A percentile compares a stretch with the other conserved stretches of the same genome.
These are phyloP conservation scores for Ganoderma boninense DNA, from an alignment of 1,284 basidiomycete genomes.

Conservation along the genomic window DNA sequence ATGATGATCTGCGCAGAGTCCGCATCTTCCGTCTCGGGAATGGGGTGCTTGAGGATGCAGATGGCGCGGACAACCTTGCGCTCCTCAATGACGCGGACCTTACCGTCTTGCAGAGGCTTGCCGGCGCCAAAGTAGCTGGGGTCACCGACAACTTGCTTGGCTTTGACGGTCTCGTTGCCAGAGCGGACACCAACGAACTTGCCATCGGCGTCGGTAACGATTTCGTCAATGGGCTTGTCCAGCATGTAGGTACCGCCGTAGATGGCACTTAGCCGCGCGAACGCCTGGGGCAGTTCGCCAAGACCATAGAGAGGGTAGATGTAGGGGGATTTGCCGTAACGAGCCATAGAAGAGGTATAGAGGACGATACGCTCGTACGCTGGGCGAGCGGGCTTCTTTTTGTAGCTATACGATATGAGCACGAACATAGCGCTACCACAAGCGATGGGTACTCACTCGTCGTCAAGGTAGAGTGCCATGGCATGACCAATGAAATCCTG, in stretches of 20 bases:
- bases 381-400: constrained; percentile 89
- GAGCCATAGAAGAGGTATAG: constrained; percentile 98
- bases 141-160: constrained; percentile 98
- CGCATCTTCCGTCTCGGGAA: constrained; percentile 95
- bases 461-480: constrained; percentile 98
- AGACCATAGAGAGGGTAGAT: constrained; percentile 99
- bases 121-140: constrained; percentile 96
- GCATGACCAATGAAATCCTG: constrained; percentile 99
- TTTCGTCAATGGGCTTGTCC: constrained; percentile 93
- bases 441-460: constrained; percentile 73
- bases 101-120: constrained; percentile 69
- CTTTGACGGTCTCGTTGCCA: constrained; percentile 94
- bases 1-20: constrained; percentile 99
- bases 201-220: constrained; percentile 87
- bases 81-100: constrained; percentile 90
- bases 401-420: constrained; percentile 70
- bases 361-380: constrained; percentile 96
- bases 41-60: constrained; percentile 98
- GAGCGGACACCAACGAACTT: constrained; percentile 94
- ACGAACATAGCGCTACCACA: background rate
- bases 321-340: constrained; percentile 99
- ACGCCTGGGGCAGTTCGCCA: constrained; percentile 98
- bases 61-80: constrained; percentile 97
- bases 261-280: constrained; percentile 97
- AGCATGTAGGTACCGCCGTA: constrained; percentile 99